Evolutionary conservation across 768 basidiomycete species (phyloP), one percentile per base, ranked within the genome.

Genomic region (Solioccasus polychromus): DNA sequence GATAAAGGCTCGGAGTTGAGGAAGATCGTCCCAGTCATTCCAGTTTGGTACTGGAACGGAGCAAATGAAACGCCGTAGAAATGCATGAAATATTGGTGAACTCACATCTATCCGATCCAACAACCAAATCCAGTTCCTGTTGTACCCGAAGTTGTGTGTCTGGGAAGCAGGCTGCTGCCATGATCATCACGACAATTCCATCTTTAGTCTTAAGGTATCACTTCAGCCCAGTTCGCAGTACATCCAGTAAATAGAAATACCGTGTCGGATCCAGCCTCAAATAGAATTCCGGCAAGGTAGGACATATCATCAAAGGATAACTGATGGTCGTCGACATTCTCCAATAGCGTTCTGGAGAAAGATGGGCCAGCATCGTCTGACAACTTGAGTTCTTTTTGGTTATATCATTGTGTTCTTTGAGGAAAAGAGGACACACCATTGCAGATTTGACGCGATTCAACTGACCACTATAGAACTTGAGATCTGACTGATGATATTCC

Each of bases 261-360:
- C 32, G 82, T 83, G 47, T 80, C 82, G 0, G 74, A 74, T 4
- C 82, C 81, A 9, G 80, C 82, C 35, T 77, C 82, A 50, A 80
- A 82, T 59, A 83, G 70, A 22, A 71, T 71, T 2, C 82, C 82
- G 1, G 77, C 74, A 32, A 85, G 72, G 55, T 77, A 83, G 0
- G 80, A 68, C 12, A 75, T 73, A 45, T 85, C 79, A 40, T 76
- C 67, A 34, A 73, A 65, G 4, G 77, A 70, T 8, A 83, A 66
- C 5, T 69, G 72, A 28, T 78, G 71, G 31, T 76, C 72, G 0
- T 58, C 47, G 48, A 73, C 71, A 9, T 69, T 70, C 48, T 82
- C 78, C 6, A 83, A 57, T 15, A 83, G 66, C 24, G 76, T 76
- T 58, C 70, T 76, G 0, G 72, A 75, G 47, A 85, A 83, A 1